Evolutionary conservation across 2,329 filamentous ascomycete species (phyloP).

Genomic region (Plectosphaerella sp.): DNA sequence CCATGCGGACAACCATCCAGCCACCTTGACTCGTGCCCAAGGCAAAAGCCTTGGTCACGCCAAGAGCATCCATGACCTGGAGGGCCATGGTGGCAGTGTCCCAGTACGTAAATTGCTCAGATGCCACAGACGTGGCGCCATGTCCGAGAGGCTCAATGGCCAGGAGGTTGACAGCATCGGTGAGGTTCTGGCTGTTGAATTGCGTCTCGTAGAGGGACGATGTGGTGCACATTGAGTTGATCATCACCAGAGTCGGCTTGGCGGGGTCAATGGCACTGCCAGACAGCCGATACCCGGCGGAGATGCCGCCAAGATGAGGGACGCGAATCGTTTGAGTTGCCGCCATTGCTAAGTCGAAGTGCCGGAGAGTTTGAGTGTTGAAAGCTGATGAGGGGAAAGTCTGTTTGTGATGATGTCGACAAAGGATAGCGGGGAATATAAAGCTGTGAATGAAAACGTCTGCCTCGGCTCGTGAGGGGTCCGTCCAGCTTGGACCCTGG

Average conservation of each 20-base stretch:
- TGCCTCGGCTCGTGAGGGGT: too few relatives aligned
- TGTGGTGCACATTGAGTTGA: slow-evolving; percentile 49
- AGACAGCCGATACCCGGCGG: slow-evolving; percentile 38
- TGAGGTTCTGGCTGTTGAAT: slow-evolving; percentile 34
- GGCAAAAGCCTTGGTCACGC: slow-evolving; percentile 41
- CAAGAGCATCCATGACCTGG: slow-evolving; percentile 49
- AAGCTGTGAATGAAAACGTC: too few relatives aligned
- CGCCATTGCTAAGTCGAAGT: slow-evolving; percentile 20
- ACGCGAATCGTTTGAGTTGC: slow-evolving; percentile 38
- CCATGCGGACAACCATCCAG: slow-evolving; percentile 47
- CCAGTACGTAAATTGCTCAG: slow-evolving; percentile 51
- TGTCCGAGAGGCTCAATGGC: slow-evolving; percentile 51
- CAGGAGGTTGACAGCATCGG: slow-evolving; percentile 39
- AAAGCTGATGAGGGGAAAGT: not conserved
- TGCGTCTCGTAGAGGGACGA: slow-evolving; percentile 39
- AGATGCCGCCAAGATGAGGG: slow-evolving; percentile 43
- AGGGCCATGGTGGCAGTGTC: slow-evolving; percentile 49
- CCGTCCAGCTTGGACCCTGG: too few relatives aligned
- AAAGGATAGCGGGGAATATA: too few relatives aligned
- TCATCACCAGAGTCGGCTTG: slow-evolving; percentile 46
- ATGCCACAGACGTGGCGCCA: slow-evolving; percentile 35
- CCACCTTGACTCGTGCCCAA: slow-evolving; percentile 49
- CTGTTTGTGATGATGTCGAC: not conserved
- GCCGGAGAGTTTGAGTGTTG: not conserved
- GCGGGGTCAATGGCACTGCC: slow-evolving; percentile 37